Evolutionary conservation across 2,329 filamentous ascomycete species (phyloP).

Genomic region (Bipolaris zeicola): DNA sequence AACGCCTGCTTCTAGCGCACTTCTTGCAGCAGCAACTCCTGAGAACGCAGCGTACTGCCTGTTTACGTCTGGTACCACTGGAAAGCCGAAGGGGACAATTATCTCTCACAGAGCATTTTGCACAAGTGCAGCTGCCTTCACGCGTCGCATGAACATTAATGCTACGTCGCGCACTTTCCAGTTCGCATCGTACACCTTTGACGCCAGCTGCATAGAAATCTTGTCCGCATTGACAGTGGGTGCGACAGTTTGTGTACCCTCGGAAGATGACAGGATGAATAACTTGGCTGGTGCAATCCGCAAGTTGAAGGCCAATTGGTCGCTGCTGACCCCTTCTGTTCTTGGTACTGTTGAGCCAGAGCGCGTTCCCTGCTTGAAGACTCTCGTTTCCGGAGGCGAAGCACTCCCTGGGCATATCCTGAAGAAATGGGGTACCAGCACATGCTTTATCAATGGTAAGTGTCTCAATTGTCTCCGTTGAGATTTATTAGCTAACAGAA

Average conservation of each 20-base stretch:
- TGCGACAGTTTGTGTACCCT: slow-evolving; percentile 61
- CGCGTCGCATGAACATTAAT: slow-evolving; percentile 51
- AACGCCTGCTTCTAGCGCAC: slow-evolving; percentile 44
- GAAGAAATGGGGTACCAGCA: slow-evolving; percentile 51
- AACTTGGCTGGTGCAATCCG: slow-evolving; percentile 54
- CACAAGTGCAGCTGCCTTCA: slow-evolving; percentile 48
- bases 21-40: slow-evolving; percentile 46
- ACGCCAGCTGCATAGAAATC: slow-evolving; percentile 62
- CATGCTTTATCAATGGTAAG: slow-evolving; percentile 55
- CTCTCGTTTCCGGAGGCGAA: slow-evolving; percentile 54
- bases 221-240: slow-evolving; percentile 58
- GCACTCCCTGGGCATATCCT: slow-evolving; percentile 49
- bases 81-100: slow-evolving; percentile 64
- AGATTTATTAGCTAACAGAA: background rate
- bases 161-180: slow-evolving; percentile 62
- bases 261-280: slow-evolving; percentile 60
- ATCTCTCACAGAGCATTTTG: slow-evolving; percentile 66
- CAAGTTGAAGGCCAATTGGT: slow-evolving; percentile 37
- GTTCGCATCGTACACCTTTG: slow-evolving; percentile 59
- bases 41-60: slow-evolving; percentile 64
- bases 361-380: slow-evolving; percentile 50
- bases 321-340: slow-evolving; percentile 41
- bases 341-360: slow-evolving; percentile 49
- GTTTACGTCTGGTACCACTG: slow-evolving; percentile 55
- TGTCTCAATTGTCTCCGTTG: slow-evolving; percentile 16